Evolutionary conservation across 2,329 filamentous ascomycete genomes (phyloP).

Genomic region (Stagonosporopsis cucurbitacearum): DNA sequence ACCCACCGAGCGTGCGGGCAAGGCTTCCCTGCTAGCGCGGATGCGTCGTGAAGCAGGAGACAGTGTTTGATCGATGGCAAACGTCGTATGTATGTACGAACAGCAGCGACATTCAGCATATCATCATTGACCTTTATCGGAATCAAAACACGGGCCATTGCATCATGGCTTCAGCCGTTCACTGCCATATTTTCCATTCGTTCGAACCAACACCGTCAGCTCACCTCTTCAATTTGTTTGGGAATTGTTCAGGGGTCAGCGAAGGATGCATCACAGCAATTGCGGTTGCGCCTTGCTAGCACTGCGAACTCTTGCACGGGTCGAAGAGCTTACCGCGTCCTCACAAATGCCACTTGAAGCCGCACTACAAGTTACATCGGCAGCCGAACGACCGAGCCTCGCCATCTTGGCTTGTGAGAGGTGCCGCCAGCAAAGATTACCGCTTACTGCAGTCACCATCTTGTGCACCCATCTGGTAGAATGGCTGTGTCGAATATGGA

Average conservation of each 20-base stretch:
- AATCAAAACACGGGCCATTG: background rate
- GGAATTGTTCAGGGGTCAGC: too few species aligned
- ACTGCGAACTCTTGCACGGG: slow-evolving; percentile 13
- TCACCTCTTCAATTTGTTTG: background rate
- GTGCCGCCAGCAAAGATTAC: slow-evolving; percentile 16
- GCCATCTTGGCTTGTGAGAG: slow-evolving; percentile 10
- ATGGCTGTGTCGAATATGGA: slow-evolving; percentile 20
- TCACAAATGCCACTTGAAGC: slow-evolving; percentile 18
- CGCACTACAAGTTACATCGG: slow-evolving; percentile 8
- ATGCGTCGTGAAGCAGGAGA: too few species aligned
- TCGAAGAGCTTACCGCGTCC: slow-evolving; percentile 16
- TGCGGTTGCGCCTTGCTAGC: slow-evolving; percentile 14
- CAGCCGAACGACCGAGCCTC: background rate
- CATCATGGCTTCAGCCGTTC: background rate
- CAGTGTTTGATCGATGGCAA: too few species aligned
- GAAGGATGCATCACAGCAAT: slow-evolving; percentile 14
- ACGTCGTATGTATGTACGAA: background rate
- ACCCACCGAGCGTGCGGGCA: background rate
- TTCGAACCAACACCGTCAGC: too few species aligned
- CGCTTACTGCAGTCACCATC: slow-evolving; percentile 17
- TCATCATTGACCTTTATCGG: too few species aligned
- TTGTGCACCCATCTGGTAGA: slow-evolving; percentile 16
- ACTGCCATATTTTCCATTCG: background rate
- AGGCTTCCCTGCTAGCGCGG: background rate
- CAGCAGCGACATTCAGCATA: too few species aligned